Evolutionary conservation across 2,329 filamentous ascomycete genomes (phyloP).

Genomic region (Pezicula radicicola): DNA sequence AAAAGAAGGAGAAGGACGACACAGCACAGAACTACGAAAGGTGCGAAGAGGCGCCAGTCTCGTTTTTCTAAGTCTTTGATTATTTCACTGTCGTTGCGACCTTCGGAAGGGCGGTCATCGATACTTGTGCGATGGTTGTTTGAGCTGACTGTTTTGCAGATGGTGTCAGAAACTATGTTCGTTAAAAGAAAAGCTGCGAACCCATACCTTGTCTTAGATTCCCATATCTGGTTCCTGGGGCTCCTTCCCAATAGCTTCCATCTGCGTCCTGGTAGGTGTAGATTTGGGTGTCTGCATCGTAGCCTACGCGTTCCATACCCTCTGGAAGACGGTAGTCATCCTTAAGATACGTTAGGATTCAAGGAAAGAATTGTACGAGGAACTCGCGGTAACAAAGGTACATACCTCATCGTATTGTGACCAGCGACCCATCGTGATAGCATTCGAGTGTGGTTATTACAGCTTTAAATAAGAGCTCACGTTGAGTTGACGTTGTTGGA

Average conservation of each 20-base stretch:
- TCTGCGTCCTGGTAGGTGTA: constrained; percentile 50
- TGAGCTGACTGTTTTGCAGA: background rate
- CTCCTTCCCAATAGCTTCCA: constrained; percentile 48
- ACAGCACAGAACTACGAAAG: background rate
- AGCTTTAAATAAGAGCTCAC: too few relatives aligned
- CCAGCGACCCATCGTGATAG: too few relatives aligned
- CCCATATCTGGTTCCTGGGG: constrained; percentile 48
- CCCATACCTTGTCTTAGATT: constrained; percentile 27
- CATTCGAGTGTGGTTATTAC: too few relatives aligned
- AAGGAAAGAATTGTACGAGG: too few relatives aligned
- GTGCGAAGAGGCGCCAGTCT: background rate
- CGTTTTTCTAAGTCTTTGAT: background rate
- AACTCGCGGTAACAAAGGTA: too few relatives aligned
- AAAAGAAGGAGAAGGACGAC: background rate
- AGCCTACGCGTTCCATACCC: constrained; percentile 52
- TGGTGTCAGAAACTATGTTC: background rate
- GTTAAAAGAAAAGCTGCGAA: background rate
- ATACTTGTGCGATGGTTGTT: background rate
- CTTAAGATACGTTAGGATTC: background rate
- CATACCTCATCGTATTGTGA: too few relatives aligned
- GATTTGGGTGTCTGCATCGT: constrained; percentile 51
- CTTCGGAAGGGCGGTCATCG: background rate
- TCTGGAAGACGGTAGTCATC: constrained; percentile 52
- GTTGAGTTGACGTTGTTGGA: too few relatives aligned
- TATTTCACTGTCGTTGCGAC: background rate